Conservation (phyloP, 352 stramenopile genomes). For the Phytopythium chamaehyphon region DNA sequence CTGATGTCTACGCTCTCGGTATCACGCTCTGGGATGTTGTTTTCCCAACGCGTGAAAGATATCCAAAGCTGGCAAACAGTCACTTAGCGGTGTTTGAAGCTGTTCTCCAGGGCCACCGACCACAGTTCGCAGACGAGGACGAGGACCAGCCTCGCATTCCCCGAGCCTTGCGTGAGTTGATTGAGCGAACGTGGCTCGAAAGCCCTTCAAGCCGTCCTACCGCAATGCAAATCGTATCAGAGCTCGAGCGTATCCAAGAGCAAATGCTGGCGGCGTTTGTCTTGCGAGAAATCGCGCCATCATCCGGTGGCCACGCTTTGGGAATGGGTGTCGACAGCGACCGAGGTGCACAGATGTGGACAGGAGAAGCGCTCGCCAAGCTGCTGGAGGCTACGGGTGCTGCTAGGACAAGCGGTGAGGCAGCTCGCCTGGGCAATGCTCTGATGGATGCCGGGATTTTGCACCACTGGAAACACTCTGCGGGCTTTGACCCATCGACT, state of each 20-base stretch:
- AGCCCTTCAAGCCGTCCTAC: conserved; percentile 21
- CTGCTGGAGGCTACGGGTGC: neutral
- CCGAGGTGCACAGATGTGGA: neutral
- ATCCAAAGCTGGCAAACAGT: conserved; percentile 21
- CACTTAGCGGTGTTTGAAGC: conserved; percentile 69
- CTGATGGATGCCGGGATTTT: conserved; percentile 49
- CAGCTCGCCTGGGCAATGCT: conserved; percentile 36
- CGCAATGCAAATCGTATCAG: conserved; percentile 19
- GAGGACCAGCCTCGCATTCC: conserved; percentile 9
- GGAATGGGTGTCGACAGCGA: neutral
- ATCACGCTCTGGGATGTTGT: conserved; percentile 83
- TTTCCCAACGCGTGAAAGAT: conserved; percentile 60
- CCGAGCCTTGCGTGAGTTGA: conserved; percentile 35
- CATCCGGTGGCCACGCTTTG: neutral
- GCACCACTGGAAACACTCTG: conserved; percentile 39
- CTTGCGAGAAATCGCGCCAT: neutral
- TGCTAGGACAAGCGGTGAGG: conserved; percentile 14
- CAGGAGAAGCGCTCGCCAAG: neutral
- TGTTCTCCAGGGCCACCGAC: conserved; percentile 55
- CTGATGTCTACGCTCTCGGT: conserved; percentile 65
- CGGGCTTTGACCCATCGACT: conserved; percentile 22
- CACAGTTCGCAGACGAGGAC: conserved; percentile 22
- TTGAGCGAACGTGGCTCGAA: conserved; percentile 29
- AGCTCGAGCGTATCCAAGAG: conserved; percentile 30
- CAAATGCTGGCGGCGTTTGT: conserved; percentile 31